Evolutionary conservation across 2,329 filamentous ascomycete genomes (phyloP).

Genomic region (Diaporthe aspalathi): DNA sequence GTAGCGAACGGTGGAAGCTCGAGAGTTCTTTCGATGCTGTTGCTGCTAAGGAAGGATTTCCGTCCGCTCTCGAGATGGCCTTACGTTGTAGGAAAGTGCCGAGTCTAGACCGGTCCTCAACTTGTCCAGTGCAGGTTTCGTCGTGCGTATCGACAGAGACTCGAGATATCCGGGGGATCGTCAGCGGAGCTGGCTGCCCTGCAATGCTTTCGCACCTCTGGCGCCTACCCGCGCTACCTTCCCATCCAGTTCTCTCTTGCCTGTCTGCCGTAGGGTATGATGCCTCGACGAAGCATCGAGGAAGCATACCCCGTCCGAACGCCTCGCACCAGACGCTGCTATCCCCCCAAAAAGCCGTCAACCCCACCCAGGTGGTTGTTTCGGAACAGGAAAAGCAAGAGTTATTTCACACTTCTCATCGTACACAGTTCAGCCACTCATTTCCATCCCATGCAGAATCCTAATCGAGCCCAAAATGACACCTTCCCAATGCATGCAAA

Average conservation of each 20-base stretch:
- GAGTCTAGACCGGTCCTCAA: constrained; percentile 22
- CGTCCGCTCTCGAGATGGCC: constrained; percentile 24
- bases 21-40: constrained; percentile 31
- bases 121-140: constrained; percentile 33
- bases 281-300: neutral
- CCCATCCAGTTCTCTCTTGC: constrained; percentile 24
- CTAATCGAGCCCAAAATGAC: constrained; percentile 35
- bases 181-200: constrained; percentile 33
- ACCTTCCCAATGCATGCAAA: constrained; percentile 40
- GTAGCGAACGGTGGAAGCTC: constrained; percentile 31
- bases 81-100: constrained; percentile 11
- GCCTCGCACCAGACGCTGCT: constrained; percentile 13
- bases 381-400: constrained; percentile 23
- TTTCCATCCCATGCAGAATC: constrained; percentile 37
- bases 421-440: constrained; percentile 38
- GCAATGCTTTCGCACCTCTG: constrained; percentile 36
- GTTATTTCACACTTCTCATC: constrained; percentile 37
- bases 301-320: neutral
- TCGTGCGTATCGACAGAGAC: constrained; percentile 25
- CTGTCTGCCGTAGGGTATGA: constrained; percentile 18
- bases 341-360: constrained; percentile 12
- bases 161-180: constrained; percentile 17
- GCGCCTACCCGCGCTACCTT: constrained; percentile 32
- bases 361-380: constrained; percentile 22
- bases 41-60: constrained; percentile 12